Percentiles rank a stretch among this genome's conserved stretches.
phyloP scores from a whole-genome alignment of 768 basidiomycete species.

The Gloeopeniophorella convolvens region DNA sequence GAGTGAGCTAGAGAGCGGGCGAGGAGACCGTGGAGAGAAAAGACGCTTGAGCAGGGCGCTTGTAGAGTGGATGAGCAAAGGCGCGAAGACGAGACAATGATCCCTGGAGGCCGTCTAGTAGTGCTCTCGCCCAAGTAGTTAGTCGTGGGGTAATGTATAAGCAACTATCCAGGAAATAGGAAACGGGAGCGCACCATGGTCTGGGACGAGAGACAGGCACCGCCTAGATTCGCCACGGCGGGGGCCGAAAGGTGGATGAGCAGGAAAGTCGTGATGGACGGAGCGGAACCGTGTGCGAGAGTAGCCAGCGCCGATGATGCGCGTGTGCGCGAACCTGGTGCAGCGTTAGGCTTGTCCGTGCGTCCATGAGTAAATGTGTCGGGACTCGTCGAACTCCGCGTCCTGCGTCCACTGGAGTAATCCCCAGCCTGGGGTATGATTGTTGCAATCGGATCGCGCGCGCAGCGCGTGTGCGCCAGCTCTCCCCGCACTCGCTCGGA shows the following conservation, averaged over 20 bases:
- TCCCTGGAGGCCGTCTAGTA: slow-evolving; percentile 71
- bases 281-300: slow-evolving; percentile 59
- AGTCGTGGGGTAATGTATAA: too few species aligned
- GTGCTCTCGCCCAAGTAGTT: slow-evolving; percentile 81
- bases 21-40: slow-evolving; percentile 34
- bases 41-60: slow-evolving; percentile 53
- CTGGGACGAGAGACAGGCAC: slow-evolving; percentile 58
- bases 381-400: too few species aligned
- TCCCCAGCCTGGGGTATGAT: too few species aligned
- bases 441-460: too few species aligned
- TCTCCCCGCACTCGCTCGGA: too few species aligned
- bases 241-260: slow-evolving; percentile 77
- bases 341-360: not conserved
- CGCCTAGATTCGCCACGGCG: slow-evolving; percentile 56
- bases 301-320: slow-evolving; percentile 38
- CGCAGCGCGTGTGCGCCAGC: too few species aligned
- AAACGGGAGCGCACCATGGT: slow-evolving; percentile 51
- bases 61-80: slow-evolving; percentile 54
- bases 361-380: too few species aligned
- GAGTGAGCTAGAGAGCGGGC: slow-evolving; percentile 37
- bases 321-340: not conserved
- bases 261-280: slow-evolving; percentile 71
- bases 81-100: slow-evolving; percentile 55
- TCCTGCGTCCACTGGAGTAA: too few species aligned
- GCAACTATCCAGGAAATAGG: too few species aligned